These are phyloP conservation scores for Calonectria multiphialidica DNA, from an alignment of 2,329 filamentous ascomycete species.

Conservation along the genomic window DNA sequence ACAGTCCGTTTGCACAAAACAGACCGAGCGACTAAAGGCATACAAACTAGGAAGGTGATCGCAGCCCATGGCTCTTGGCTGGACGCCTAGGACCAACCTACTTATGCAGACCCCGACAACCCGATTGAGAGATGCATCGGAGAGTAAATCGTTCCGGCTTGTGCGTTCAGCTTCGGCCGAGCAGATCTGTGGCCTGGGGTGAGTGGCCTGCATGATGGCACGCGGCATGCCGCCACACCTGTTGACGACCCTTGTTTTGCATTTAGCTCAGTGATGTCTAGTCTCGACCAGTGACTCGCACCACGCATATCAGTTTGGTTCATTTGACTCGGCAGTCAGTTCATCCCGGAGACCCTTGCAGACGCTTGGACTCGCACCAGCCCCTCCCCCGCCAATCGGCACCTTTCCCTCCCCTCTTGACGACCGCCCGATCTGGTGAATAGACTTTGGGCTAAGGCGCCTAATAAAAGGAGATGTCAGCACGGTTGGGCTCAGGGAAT, in stretches of 20 bases:
- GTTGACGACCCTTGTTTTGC: not conserved
- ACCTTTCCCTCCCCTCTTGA: not conserved
- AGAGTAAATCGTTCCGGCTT: not conserved
- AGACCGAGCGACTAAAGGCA: not conserved
- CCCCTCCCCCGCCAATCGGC: slow-evolving; percentile 1
- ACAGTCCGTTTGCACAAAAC: not conserved
- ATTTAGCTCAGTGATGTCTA: not conserved
- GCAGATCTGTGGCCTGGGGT: not conserved
- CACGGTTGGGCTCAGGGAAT: not conserved
- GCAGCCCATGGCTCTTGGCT: not conserved
- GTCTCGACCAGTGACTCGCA: not conserved
- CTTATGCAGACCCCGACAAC: not conserved
- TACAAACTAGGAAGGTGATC: not conserved
- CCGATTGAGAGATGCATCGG: not conserved
- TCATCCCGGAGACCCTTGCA: not conserved
- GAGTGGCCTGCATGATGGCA: not conserved
- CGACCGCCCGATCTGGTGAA: not conserved
- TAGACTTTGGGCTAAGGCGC: not conserved
- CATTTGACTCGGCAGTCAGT: slow-evolving; percentile 1
- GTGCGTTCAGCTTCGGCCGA: not conserved
- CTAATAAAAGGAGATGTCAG: slow-evolving; percentile 2
- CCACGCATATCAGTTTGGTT: not conserved
- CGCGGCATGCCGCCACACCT: not conserved
- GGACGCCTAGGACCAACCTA: not conserved
- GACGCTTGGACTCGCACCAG: not conserved